phyloP scores from a whole-genome alignment of 2,329 filamentous ascomycete species.

The Botryotinia convoluta region DNA sequence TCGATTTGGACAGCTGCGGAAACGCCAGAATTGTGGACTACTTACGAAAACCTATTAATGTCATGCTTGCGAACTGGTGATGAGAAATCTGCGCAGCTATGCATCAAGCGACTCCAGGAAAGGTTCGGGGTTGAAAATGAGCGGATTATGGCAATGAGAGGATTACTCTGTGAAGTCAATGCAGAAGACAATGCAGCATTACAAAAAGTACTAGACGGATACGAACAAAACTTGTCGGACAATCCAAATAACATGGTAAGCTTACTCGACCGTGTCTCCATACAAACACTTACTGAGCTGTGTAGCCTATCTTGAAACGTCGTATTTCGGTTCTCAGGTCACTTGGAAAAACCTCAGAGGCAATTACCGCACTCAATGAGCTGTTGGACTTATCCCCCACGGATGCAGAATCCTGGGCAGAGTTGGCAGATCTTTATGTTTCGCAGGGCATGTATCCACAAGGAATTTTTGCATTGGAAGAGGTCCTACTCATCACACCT shows the following conservation, averaged over 20 bases:
- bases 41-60: conserved; percentile 82
- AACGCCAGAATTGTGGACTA: conserved; percentile 76
- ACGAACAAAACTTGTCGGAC: conserved; percentile 70
- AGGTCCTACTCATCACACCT: conserved; percentile 80
- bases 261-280: conserved; percentile 26
- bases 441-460: conserved; percentile 76
- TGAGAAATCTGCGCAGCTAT: conserved; percentile 70
- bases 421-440: conserved; percentile 84
- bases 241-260: conserved; percentile 78
- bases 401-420: conserved; percentile 90
- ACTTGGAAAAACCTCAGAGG: conserved; percentile 67
- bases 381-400: conserved; percentile 82
- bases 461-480: conserved; percentile 84
- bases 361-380: conserved; percentile 69
- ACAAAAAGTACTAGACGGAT: conserved; percentile 69
- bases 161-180: conserved; percentile 79
- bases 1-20: conserved; percentile 60
- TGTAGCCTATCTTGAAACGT: conserved; percentile 78
- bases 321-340: conserved; percentile 76
- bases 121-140: conserved; percentile 86
- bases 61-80: conserved; percentile 83
- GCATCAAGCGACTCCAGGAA: conserved; percentile 69
- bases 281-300: conserved; percentile 36
- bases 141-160: conserved; percentile 77
- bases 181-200: conserved; percentile 65